Percentiles rank a stretch among this genome's conserved stretches.
phyloP scores from a whole-genome alignment of 306 rosid species.

The Quercus engelmannii region DNA sequence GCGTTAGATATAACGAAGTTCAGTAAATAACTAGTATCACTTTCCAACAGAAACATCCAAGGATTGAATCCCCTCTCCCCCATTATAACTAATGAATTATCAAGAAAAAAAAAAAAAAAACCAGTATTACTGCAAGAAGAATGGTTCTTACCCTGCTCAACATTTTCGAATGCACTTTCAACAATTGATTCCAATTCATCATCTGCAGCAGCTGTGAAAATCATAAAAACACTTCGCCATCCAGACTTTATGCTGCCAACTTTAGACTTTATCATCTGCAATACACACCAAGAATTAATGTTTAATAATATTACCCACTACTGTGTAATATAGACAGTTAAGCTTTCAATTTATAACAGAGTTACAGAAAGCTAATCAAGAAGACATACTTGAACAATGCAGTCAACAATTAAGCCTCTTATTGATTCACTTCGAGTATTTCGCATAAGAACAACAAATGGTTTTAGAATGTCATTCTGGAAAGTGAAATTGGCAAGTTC shows the following conservation, averaged over 20 bases:
- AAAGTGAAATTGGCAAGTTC: conserved; percentile 96
- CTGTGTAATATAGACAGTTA: not conserved
- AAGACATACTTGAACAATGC: conserved; percentile 87
- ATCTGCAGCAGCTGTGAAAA: conserved; percentile 99
- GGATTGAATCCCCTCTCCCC: too few species aligned
- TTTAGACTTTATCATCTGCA: conserved; percentile 98
- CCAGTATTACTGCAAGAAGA: conserved; percentile 9
- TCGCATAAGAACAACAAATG: conserved; percentile 99
- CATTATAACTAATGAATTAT: too few species aligned
- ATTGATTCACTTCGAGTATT: conserved; percentile 90
- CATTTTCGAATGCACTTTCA: conserved; percentile 99
- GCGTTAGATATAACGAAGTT: conserved; percentile 39
- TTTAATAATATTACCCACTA: conserved; percentile 17
- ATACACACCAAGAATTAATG: conserved; percentile 24
- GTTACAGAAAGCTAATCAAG: conserved; percentile 3
- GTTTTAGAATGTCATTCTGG: conserved; percentile 98
- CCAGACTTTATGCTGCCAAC: conserved; percentile 98
- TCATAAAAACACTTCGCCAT: conserved; percentile 97
- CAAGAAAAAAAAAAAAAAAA: too few species aligned
- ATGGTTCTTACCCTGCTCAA: conserved; percentile 80
- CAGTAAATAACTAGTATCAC: not conserved
- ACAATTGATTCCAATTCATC: conserved; percentile 94
- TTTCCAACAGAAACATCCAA: too few species aligned
- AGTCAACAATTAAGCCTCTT: conserved; percentile 93
- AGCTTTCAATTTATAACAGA: not conserved